Conservation (phyloP, 805 yeast species). For the Ogataea nitratoaversa region DNA sequence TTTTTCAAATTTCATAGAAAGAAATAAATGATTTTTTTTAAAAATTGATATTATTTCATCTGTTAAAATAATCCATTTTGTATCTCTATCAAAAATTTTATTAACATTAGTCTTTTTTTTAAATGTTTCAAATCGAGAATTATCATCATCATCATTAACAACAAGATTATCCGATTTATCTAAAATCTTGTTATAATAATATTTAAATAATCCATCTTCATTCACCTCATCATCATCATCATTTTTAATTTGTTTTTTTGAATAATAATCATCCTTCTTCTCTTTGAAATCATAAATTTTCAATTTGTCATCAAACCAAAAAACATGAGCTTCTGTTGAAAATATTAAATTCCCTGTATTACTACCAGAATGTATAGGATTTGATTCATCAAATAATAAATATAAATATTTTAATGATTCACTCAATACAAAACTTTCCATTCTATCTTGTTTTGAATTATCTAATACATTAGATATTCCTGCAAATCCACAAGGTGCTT, state of each 20-base stretch:
- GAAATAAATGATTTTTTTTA: no score
- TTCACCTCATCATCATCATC: constrained; percentile 1
- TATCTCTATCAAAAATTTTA: no score
- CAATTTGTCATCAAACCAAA: constrained; percentile 56
- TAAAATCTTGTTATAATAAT: neutral
- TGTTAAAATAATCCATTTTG: no score
- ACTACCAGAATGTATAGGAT: constrained; percentile 39
- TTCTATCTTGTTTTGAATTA: constrained; percentile 65
- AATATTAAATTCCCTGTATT: constrained; percentile 45
- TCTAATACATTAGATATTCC: constrained; percentile 68
- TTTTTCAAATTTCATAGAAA: no score
- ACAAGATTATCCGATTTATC: neutral
- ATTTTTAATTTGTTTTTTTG: constrained; percentile 3
- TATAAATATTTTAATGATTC: constrained; percentile 85
- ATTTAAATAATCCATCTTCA: constrained; percentile 2
- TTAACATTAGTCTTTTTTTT: neutral
- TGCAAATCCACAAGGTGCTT: constrained; percentile 72
- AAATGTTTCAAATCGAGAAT: no score
- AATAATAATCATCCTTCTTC: constrained; percentile 18
- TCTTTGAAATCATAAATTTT: constrained; percentile 19
- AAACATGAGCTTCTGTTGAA: constrained; percentile 89
- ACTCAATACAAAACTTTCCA: constrained; percentile 88
- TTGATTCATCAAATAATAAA: constrained; percentile 67
- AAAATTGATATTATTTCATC: no score
- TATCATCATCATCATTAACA: neutral